phyloP scores from a whole-genome alignment of 768 basidiomycete species.

The Phaeotremella fagi region DNA sequence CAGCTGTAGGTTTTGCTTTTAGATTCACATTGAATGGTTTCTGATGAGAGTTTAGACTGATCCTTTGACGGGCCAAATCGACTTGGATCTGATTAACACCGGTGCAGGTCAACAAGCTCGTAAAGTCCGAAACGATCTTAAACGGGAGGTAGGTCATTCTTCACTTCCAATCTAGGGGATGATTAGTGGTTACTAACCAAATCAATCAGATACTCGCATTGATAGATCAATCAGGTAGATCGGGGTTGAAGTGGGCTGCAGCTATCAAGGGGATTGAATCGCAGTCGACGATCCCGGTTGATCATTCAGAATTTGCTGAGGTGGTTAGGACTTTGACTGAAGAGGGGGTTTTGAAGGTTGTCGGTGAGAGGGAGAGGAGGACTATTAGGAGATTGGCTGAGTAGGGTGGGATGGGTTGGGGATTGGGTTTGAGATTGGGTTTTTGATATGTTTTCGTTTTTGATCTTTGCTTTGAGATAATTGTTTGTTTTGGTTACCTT shows the following conservation, averaged over 20 bases:
- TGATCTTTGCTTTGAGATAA: too few species aligned
- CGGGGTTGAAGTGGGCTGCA: slow-evolving; percentile 75
- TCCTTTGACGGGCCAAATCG: slow-evolving; percentile 91
- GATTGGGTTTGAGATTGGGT: not conserved
- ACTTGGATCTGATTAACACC: slow-evolving; percentile 90
- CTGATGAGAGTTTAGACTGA: slow-evolving; percentile 77
- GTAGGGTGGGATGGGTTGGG: slow-evolving; percentile 9
- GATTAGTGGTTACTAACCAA: not conserved
- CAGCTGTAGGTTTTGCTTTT: slow-evolving; percentile 43
- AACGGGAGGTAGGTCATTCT: slow-evolving; percentile 59
- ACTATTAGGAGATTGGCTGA: slow-evolving; percentile 56
- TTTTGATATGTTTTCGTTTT: not conserved
- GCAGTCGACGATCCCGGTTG: slow-evolving; percentile 79
- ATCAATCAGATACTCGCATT: slow-evolving; percentile 26
- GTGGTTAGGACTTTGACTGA: slow-evolving; percentile 57
- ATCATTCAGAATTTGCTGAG: slow-evolving; percentile 66
- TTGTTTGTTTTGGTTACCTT: not conserved
- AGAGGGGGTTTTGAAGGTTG: slow-evolving; percentile 78
- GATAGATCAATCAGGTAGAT: slow-evolving; percentile 36
- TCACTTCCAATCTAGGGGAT: not conserved
- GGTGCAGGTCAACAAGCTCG: slow-evolving; percentile 85
- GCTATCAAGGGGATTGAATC: slow-evolving; percentile 70
- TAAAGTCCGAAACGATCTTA: slow-evolving; percentile 82
- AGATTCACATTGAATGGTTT: too few species aligned
- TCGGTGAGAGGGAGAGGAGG: slow-evolving; percentile 80